Conservation (phyloP, 2,329 filamentous ascomycete genomes). For the Scorias spongiosa region DNA sequence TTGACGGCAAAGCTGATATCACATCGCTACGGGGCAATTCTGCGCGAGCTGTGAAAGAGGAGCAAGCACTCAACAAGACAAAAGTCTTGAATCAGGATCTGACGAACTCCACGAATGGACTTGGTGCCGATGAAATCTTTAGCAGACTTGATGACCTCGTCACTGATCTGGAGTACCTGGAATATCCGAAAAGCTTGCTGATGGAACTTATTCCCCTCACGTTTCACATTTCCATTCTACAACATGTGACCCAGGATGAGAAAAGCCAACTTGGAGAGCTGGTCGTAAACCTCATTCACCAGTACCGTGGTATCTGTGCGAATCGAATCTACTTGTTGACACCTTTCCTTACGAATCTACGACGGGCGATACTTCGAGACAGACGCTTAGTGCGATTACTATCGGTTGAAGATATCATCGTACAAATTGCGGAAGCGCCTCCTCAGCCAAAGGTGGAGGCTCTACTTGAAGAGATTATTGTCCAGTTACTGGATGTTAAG, state of each 20-base stretch:
- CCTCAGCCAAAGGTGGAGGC: conserved; percentile 29
- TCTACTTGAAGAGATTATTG: conserved; percentile 28
- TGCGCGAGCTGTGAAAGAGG: conserved; percentile 11
- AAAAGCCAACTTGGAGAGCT: background rate
- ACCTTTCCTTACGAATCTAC: conserved; percentile 13
- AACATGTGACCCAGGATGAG: conserved; percentile 4
- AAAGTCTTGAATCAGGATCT: background rate
- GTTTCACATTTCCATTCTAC: conserved; percentile 18
- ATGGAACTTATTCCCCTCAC: conserved; percentile 22
- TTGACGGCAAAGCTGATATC: background rate
- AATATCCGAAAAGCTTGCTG: conserved; percentile 27
- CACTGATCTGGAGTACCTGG: conserved; percentile 33
- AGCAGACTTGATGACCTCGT: conserved; percentile 23
- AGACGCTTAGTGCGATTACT: conserved; percentile 19
- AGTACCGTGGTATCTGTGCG: conserved; percentile 8
- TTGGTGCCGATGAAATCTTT: conserved; percentile 1
- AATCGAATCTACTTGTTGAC: conserved; percentile 18
- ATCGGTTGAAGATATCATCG: conserved; percentile 24
- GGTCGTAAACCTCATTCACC: conserved; percentile 2
- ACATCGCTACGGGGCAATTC: background rate
- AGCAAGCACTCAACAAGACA: conserved; percentile 10
- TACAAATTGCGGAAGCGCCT: conserved; percentile 25
- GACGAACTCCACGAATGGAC: background rate
- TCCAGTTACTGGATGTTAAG: conserved; percentile 17
- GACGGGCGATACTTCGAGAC: conserved; percentile 8